These are phyloP conservation scores for Talinum fruticosum DNA, from an alignment of 148 eudicot species.

Conservation along the genomic window DNA sequence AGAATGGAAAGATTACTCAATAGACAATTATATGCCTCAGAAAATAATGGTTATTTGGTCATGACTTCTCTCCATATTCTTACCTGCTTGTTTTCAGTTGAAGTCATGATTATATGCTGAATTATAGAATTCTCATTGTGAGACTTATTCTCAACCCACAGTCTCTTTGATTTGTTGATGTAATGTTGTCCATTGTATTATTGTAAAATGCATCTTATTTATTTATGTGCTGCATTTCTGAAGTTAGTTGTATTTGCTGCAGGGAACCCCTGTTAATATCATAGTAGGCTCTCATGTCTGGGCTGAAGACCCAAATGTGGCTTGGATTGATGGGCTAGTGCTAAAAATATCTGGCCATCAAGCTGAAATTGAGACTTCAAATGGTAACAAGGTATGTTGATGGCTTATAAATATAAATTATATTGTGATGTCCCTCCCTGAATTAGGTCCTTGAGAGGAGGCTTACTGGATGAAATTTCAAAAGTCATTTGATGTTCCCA, in stretches of 20 bases:
- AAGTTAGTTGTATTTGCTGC: slow-evolving; percentile 24
- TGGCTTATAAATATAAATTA: background rate
- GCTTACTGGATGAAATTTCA: background rate
- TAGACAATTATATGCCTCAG: background rate
- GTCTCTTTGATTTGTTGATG: background rate
- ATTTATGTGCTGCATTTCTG: background rate
- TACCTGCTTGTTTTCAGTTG: background rate
- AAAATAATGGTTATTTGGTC: background rate
- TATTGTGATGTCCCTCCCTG: background rate
- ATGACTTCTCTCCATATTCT: background rate
- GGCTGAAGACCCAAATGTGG: slow-evolving; percentile 67
- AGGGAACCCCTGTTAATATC: slow-evolving; percentile 87
- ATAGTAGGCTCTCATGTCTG: slow-evolving; percentile 86
- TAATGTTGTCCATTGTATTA: too few species aligned
- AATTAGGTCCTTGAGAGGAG: too few species aligned
- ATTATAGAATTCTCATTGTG: background rate
- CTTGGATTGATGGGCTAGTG: slow-evolving; percentile 84
- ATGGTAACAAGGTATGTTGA: slow-evolving; percentile 64
- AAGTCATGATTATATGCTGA: background rate
- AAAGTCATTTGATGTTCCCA: background rate
- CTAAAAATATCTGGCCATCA: slow-evolving; percentile 54
- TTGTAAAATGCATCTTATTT: background rate
- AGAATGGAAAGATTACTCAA: background rate
- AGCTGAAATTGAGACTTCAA: slow-evolving; percentile 57
- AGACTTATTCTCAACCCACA: background rate